Percentiles rank a stretch among this genome's conserved stretches.
Conservation (phyloP, 306 rosid species). For the Neltuma alba region DNA sequence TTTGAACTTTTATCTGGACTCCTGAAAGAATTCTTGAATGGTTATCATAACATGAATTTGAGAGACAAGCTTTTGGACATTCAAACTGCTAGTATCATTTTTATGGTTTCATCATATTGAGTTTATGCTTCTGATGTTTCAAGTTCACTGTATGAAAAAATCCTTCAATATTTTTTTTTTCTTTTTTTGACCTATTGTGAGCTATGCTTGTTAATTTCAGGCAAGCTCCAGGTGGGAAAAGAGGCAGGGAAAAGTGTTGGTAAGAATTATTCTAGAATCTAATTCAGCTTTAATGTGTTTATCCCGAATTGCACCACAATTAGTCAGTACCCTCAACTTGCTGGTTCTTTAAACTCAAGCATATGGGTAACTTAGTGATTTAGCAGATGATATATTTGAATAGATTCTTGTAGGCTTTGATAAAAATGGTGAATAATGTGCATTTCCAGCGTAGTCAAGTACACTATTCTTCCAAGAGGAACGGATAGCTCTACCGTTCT, state of each 20-base stretch:
- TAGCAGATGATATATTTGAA: not conserved
- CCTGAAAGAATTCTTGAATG: constrained; percentile 18
- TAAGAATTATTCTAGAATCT: constrained; percentile 40
- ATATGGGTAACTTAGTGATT: constrained; percentile 4
- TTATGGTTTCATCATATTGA: not conserved
- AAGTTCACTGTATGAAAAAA: constrained; percentile 9
- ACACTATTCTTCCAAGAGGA: not conserved
- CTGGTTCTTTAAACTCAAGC: not conserved
- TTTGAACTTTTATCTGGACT: constrained; percentile 4
- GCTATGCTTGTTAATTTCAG: constrained; percentile 46
- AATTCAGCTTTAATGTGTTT: not conserved
- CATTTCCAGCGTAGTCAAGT: not conserved
- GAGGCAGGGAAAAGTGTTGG: constrained; percentile 92
- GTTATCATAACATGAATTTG: not conserved
- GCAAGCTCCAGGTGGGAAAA: constrained; percentile 93
- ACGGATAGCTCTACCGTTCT: not conserved
- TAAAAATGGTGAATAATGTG: not conserved
- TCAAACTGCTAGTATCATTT: not conserved
- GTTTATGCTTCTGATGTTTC: not conserved
- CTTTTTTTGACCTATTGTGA: constrained; percentile 10
- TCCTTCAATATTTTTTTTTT: not conserved
- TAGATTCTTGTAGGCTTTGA: constrained; percentile 9
- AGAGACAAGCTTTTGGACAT: not conserved
- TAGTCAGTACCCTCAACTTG: not conserved
- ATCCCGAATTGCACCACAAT: not conserved